phyloP scores from a whole-genome alignment of 768 basidiomycete genomes.

The Sistotremastrum suecicum region DNA sequence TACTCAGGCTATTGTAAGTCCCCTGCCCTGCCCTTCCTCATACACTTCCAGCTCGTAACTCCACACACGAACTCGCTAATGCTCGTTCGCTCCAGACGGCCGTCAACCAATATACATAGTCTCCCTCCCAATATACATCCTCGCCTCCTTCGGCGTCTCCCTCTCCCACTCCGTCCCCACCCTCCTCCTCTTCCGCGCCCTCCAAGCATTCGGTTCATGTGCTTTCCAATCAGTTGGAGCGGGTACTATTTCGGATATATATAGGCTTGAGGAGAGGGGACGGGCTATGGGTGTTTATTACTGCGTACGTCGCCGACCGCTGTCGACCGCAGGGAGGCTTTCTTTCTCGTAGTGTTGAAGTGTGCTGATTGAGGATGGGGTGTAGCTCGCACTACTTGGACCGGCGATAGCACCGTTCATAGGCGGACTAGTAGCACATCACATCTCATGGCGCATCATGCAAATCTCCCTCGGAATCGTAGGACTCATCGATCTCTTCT shows the following conservation, averaged over 20 bases:
- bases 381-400: slow-evolving; percentile 12
- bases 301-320: not conserved
- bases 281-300: slow-evolving; percentile 17
- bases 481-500: slow-evolving; percentile 24
- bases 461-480: slow-evolving; percentile 31
- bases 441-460: slow-evolving; percentile 52
- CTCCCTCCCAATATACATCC: too few species aligned
- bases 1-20: too few species aligned
- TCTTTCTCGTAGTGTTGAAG: not conserved
- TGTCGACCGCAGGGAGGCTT: not conserved
- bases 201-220: not conserved
- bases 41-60: too few species aligned
- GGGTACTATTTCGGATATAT: slow-evolving; percentile 54
- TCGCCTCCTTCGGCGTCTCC: too few species aligned
- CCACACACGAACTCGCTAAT: too few species aligned
- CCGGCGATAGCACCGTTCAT: not conserved
- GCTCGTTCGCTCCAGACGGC: too few species aligned
- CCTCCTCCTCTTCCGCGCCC: not conserved
- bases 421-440: slow-evolving; percentile 28
- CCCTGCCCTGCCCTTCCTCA: too few species aligned
- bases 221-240: slow-evolving; percentile 11
- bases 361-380: slow-evolving; percentile 29
- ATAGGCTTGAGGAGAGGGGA: slow-evolving; percentile 44
- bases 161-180: not conserved
- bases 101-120: too few species aligned